Percentiles rank a stretch among this genome's conserved stretches.
Evolutionary conservation across 2,329 filamentous ascomycete species (phyloP).

Genomic region (Aspergillus niger): DNA sequence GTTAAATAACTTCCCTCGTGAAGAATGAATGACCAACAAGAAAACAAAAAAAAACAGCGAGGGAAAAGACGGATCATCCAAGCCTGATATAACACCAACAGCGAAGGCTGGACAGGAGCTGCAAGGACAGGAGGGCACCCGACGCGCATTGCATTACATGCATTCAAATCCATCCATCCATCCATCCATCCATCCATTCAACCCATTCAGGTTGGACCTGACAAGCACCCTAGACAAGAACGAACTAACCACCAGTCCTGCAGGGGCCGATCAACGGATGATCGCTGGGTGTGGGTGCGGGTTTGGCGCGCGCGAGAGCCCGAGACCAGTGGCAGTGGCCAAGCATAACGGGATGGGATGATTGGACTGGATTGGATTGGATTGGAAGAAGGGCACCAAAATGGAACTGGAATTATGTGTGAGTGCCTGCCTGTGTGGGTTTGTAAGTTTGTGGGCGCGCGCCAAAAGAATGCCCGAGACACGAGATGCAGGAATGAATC

Average conservation of each 20-base stretch:
- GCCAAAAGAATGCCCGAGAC: constrained; percentile 2
- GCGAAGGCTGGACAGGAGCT: constrained; percentile 5
- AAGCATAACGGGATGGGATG: too few species aligned
- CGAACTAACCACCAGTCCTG: background rate
- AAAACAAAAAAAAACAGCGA: background rate
- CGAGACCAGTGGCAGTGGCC: too few species aligned
- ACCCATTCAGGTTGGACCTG: background rate
- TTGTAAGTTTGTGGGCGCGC: background rate
- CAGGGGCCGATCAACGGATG: constrained; percentile 5
- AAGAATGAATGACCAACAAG: constrained; percentile 13
- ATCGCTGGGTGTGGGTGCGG: background rate
- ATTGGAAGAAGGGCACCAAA: too few species aligned
- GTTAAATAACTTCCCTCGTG: constrained; percentile 12
- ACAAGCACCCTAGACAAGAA: background rate
- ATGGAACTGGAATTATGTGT: too few species aligned
- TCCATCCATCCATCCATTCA: background rate
- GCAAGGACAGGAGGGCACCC: constrained; percentile 3
- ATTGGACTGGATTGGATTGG: too few species aligned
- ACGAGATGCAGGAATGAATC: constrained; percentile 10
- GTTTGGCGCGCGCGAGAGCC: constrained; percentile 1
- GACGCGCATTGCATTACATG: constrained; percentile 8
- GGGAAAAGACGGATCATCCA: background rate
- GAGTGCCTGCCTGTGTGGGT: too few species aligned
- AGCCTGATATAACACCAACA: constrained; percentile 18
- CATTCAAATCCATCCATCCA: background rate